phyloP scores from a whole-genome alignment of 371 early-diverging fungal genomes.

The Mortierella sp. region DNA sequence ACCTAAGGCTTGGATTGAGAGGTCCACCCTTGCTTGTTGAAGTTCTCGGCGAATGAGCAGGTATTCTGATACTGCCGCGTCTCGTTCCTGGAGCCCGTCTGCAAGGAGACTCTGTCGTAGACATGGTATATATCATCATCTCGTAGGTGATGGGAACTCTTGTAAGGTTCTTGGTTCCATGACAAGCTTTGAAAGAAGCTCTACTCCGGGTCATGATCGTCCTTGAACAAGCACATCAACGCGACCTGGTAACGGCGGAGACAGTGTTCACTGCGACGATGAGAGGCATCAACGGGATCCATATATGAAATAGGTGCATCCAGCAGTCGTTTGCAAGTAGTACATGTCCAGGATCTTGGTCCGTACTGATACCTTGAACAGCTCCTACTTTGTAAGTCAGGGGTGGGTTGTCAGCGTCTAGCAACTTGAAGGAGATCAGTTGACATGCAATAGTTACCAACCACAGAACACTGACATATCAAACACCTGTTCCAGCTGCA shows the following conservation, averaged over 20 bases:
- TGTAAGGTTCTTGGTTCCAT: not conserved
- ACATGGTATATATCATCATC: no score
- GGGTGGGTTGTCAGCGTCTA: not conserved
- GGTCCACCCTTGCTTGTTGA: constrained; percentile 24
- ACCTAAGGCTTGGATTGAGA: constrained; percentile 40
- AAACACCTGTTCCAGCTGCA: constrained; percentile 40
- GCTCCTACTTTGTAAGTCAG: constrained; percentile 8
- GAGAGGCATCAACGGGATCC: not conserved
- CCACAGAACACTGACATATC: no score
- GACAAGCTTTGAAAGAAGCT: not conserved
- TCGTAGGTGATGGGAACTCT: no score
- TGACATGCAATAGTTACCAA: constrained; percentile 13
- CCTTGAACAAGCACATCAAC: constrained; percentile 31
- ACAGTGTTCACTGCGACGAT: not conserved
- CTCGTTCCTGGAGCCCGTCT: constrained; percentile 35
- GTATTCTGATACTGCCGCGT: constrained; percentile 45
- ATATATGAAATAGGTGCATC: no score
- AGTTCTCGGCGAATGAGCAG: constrained; percentile 39
- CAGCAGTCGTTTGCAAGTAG: not conserved
- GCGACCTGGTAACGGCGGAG: constrained; percentile 28
- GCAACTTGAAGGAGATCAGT: not conserved
- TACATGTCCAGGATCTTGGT: constrained; percentile 31
- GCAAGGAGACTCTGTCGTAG: constrained; percentile 6
- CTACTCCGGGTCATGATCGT: constrained; percentile 23
- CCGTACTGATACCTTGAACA: constrained; percentile 22